Evolutionary conservation across 345 rosid species (phyloP).

Genomic region (Populus tremula): DNA sequence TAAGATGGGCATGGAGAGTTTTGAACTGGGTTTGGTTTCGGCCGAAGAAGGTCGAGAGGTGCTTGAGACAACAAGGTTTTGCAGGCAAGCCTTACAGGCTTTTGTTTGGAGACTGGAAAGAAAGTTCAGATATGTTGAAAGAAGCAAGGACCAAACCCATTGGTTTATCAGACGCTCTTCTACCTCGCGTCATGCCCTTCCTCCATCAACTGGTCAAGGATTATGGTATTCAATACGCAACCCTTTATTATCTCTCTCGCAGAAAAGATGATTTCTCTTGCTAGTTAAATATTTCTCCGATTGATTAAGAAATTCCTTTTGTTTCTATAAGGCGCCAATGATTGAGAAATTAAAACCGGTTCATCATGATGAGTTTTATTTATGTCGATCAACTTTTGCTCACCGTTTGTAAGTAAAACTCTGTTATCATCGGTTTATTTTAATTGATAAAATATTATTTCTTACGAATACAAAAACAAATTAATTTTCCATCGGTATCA

Average conservation of each 20-base stretch:
- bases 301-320: no score
- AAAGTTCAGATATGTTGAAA: constrained; percentile 14
- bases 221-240: constrained; percentile 25
- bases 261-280: no score
- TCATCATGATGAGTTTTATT: no score
- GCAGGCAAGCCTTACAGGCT: constrained; percentile 38
- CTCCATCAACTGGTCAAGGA: constrained; percentile 24
- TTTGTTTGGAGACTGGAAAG: constrained; percentile 41
- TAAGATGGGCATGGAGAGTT: constrained; percentile 23
- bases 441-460: no score
- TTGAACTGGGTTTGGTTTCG: constrained; percentile 45
- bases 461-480: no score
- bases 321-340: no score
- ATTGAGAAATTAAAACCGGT: no score
- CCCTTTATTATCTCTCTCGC: background rate
- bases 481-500: no score
- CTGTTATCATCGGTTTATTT: no score
- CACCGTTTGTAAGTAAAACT: no score
- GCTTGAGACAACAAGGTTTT: constrained; percentile 45
- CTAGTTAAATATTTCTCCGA: no score
- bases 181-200: constrained; percentile 39
- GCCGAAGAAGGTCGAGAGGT: constrained; percentile 47
- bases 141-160: constrained; percentile 36
- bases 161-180: constrained; percentile 31
- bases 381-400: no score